Base-by-base conservation (phyloP, 2,329 filamentous ascomycete genomes). In the Verticillium nubilum region DNA sequence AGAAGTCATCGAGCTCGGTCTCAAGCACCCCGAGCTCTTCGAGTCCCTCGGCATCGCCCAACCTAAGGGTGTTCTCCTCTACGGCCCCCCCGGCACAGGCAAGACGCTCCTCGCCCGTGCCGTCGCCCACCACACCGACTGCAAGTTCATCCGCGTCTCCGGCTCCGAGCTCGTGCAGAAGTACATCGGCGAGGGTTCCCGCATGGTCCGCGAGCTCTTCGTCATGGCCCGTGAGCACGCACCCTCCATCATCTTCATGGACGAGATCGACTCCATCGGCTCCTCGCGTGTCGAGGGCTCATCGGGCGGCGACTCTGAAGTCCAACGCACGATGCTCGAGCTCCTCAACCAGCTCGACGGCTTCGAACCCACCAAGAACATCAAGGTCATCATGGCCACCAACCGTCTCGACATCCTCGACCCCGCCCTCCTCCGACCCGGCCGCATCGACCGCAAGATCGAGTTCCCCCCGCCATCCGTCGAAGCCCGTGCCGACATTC, bases 381-480 rank as follows among this genome's bases (percentile, higher is more conserved):
- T 99, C 86, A 99, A 99, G 78, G 92, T 99, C 74, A 96, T 99
- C 79, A 99, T 99, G 94, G 95, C 95, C 58, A 99, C 95, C 55
- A 99, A 99, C 78, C 91, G 95, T 73, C 85, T 99, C 64, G 95
- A 99, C 70, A 98, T 99, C 65, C 86, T 99, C 54, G 95, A 99
- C 74, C 95, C 95, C 2, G 95, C 95, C 1, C 84, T 99, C 52
- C 83, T 99, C 66, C 89, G 95, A 68, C 95, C 95, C n/a, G 95
- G 95, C 57, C 91, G 95, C 70, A 98, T 99, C 75, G 95, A 99
- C 81, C 86, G 95, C 70, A 98, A 98, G 83, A 98, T 98, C 72
- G 95, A 99, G 77, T 99, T 99, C 78, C 95, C 95, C 12, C 95
- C 95, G 59, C 95, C 95, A 70, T 96, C 91, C 60, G 90, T 97